Base-by-base conservation (phyloP, 106 monocot species). In the Allium sativum region DNA sequence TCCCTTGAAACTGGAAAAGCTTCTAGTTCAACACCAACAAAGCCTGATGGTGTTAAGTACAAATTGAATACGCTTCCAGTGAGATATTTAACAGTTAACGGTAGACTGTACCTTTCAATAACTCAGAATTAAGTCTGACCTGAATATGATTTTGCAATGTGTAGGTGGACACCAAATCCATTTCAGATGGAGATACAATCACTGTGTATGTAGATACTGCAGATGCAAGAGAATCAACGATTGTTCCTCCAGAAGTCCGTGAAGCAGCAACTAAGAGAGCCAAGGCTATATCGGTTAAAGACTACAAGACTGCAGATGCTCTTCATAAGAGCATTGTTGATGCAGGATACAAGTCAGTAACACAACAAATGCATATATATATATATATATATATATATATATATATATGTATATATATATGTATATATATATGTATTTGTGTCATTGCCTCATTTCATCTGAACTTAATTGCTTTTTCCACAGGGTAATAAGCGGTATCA, bases 21-120 rank as follows among this genome's bases (percentile, higher is more conserved):
- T 44, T 53, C 40, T 18, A 31, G 1, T 31, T 31, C 5, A 31
- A 45, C 80, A 42, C 18, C 73, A 1, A 42, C 61, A 18, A 61
- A 12, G 45, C 61, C 61, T 18, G 61, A 61, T 44, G 44, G 61
- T 7, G 61, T 61, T 9, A 77, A 84, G 62, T 84, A 72, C 51
- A 79, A 87, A 67, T 60, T 96, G 18, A 66, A 87, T 3, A 91
- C 96, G 10, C 83, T 89, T 31, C 93, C 93, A 51, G 93, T 94
- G 58, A 81, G 89, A 31, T 31, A 31, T 31, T 31, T 31, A 31
- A 5, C 31, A 1, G 0, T 31, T 31, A 31, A 31, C 31, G 5
- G 31, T 31, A 31, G 5, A 31, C 5, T 31, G 31, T 5, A 31
- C 31, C 31, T 31, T 31, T 31, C 31, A 31, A 3, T 31, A 31